phyloP scores from a whole-genome alignment of 257 asterid genomes.

The Nicotiana otophora region DNA sequence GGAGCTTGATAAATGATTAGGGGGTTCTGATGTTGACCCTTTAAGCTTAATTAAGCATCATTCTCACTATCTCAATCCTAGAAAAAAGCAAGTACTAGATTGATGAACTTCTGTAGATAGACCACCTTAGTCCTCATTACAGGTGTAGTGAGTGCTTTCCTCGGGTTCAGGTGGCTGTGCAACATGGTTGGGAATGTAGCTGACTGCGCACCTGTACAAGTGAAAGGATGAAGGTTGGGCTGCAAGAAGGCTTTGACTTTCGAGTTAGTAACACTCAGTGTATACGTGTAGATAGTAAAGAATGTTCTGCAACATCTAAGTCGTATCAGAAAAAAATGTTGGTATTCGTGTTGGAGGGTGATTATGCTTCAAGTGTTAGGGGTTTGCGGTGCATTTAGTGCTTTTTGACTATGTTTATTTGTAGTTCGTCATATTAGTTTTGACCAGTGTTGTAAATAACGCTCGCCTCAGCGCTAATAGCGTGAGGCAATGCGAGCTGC shows the following conservation, averaged over 20 bases:
- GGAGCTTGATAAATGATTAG: background rate
- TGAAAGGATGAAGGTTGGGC: background rate
- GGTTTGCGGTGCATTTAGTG: too few relatives aligned
- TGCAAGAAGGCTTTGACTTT: background rate
- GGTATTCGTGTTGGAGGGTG: background rate
- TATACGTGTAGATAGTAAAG: background rate
- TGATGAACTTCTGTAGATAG: background rate
- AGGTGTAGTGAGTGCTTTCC: background rate
- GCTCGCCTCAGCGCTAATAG: too few relatives aligned
- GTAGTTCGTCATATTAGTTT: too few relatives aligned
- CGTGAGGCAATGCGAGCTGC: too few relatives aligned
- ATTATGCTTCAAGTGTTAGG: background rate
- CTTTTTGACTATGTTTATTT: too few relatives aligned
- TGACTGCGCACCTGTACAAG: background rate
- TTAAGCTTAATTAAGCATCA: background rate
- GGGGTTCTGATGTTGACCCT: background rate
- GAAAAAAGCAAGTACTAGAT: background rate
- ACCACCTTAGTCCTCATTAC: background rate
- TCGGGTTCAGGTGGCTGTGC: background rate
- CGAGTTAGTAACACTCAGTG: background rate
- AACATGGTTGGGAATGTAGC: background rate
- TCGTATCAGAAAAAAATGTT: background rate
- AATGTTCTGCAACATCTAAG: background rate
- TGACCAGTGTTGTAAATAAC: too few relatives aligned
- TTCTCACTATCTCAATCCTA: background rate